Base-by-base conservation (phyloP, 495 filamentous ascomycete species). In the Penicillium herquei region DNA sequence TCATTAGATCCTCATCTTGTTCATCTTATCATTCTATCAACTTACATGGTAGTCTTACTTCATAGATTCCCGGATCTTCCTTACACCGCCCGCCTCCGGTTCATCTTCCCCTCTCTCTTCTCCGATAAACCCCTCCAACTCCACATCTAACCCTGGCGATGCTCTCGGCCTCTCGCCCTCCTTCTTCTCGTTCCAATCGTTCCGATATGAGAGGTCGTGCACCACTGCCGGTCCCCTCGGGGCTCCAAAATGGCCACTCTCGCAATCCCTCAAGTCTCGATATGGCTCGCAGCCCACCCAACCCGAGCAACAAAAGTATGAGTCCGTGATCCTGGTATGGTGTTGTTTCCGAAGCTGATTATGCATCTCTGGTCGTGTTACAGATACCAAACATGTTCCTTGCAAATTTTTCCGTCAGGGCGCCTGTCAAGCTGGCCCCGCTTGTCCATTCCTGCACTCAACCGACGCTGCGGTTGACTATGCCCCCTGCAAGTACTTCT, bases 371-470 rank as follows among this genome's bases (percentile, higher is more conserved):
- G 50, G 54, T 55, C 31, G 47, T 26, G 54, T 52, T 14, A 42
- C 67, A 98, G 94, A 97, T 69, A 95, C 96, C 13, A 91, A 91
- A 48, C 94, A 98, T 77, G 94, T 98, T 39, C 94, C 94, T 14
- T 98, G 94, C 88, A 98, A 98, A 78, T 98, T 98, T 85, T 98
- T 91, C 75, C 85, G 91, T 44, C 89, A 96, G 74, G 94, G 94
- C 66, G 86, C 89, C 65, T 98, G 94, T 73, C 93, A 97, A 81
- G 94, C 94, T 45, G 94, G 94, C 59, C 88, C 88, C 67, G 90
- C 92, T 43, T 98, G 94, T 75, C 94, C 94, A 39, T 98, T 98
- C 75, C 88, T 91, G 56, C 94, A 98, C 75, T 92, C 92, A 43
- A 83, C 88, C 55, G 87, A 93, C 69, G 74, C 85, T 17, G 80